Conservation (phyloP, 179 eudicot species). For the Silene noctiflora region DNA sequence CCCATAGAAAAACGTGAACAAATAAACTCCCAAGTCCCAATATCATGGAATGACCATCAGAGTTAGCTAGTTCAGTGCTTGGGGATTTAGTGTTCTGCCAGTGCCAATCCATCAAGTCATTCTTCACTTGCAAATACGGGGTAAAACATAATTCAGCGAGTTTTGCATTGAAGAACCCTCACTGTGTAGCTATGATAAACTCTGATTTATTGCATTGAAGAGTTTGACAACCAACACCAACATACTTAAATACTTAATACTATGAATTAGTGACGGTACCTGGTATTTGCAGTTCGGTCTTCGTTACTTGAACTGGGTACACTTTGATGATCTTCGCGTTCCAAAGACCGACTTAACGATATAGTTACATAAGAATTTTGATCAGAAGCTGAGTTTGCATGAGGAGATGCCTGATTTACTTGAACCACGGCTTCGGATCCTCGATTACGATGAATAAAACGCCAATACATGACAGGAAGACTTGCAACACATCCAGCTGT, state of each 20-base stretch:
- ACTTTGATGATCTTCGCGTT: constrained; percentile 41
- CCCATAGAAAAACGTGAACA: no score
- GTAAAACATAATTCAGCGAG: neutral
- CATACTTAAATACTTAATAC: neutral
- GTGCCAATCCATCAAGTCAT: neutral
- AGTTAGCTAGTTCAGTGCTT: neutral
- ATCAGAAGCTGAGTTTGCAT: constrained; percentile 38
- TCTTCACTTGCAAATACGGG: no score
- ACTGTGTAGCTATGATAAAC: neutral
- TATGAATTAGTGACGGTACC: constrained; percentile 35
- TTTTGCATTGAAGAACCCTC: neutral
- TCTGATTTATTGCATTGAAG: neutral
- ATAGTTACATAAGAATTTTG: constrained; percentile 54
- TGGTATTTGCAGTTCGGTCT: constrained; percentile 39
- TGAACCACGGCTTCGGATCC: constrained; percentile 46
- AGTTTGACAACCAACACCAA: no score
- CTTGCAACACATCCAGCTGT: constrained; percentile 64
- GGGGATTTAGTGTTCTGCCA: neutral
- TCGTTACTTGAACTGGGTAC: constrained; percentile 32
- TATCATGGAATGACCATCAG: no score
- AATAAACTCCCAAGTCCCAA: no score
- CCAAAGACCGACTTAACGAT: constrained; percentile 43
- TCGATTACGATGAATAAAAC: constrained; percentile 62
- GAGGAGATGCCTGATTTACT: constrained; percentile 37
- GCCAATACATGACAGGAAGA: constrained; percentile 77